Evolutionary conservation across 805 yeast genomes (phyloP).

Genomic region (Metschnikowia orientalis): DNA sequence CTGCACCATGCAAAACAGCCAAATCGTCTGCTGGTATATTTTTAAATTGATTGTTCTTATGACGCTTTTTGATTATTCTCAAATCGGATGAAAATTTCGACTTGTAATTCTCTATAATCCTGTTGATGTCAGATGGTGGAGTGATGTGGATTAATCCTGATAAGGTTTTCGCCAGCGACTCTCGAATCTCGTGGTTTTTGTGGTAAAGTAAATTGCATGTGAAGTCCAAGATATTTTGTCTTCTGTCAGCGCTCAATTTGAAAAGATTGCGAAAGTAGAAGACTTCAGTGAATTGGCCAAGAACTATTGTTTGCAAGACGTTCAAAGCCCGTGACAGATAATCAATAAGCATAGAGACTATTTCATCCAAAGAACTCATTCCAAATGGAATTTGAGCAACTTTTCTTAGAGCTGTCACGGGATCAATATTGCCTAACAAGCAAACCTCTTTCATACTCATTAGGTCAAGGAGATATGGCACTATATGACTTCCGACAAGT

Average conservation of each 20-base stretch:
- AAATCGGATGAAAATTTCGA: conserved; percentile 24
- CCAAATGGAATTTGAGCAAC: conserved; percentile 42
- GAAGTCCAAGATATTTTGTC: conserved; percentile 46
- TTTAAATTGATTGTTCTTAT: conserved; percentile 37
- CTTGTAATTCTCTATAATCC: conserved; percentile 38
- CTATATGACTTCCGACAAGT: conserved; percentile 44
- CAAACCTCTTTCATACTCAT: conserved; percentile 76
- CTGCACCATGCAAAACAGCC: conserved; percentile 71
- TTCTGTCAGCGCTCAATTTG: conserved; percentile 44
- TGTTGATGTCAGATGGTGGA: conserved; percentile 45
- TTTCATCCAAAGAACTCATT: conserved; percentile 16
- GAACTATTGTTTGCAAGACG: conserved; percentile 52
- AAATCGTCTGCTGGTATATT: conserved; percentile 37
- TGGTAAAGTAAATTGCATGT: conserved; percentile 54
- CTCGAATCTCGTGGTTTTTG: conserved; percentile 69
- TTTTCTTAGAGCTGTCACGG: conserved; percentile 41
- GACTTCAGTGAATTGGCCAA: conserved; percentile 67
- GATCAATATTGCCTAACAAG: conserved; percentile 58
- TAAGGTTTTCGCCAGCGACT: conserved; percentile 65
- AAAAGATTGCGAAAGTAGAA: conserved; percentile 68
- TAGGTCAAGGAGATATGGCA: conserved; percentile 67
- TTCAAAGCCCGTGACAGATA: conserved; percentile 30
- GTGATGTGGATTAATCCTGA: conserved; percentile 72
- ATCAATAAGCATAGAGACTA: conserved; percentile 39
- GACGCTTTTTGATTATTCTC: conserved; percentile 39